These are phyloP conservation scores for Globisporangium camurandrum DNA, from an alignment of 352 stramenopile genomes.

Conservation along the genomic window DNA sequence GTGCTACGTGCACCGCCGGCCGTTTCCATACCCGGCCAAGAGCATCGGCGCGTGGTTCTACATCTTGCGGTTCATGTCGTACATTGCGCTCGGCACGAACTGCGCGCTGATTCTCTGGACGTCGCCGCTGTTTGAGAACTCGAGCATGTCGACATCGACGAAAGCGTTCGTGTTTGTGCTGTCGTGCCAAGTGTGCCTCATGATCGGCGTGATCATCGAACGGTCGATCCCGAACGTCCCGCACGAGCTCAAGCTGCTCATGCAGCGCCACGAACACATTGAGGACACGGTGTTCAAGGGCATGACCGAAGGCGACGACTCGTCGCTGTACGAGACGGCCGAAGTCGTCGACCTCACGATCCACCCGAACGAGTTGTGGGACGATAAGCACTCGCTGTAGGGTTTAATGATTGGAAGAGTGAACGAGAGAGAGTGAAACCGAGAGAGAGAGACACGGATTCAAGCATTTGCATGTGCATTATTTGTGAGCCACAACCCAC, in stretches of 20 bases:
- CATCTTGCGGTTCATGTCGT: constrained; percentile 77
- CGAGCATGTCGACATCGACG: constrained; percentile 21
- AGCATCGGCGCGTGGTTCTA: constrained; percentile 92
- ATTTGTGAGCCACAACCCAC: too few species aligned
- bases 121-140: constrained; percentile 55
- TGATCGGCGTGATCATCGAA: constrained; percentile 57
- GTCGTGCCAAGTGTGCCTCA: constrained; percentile 59
- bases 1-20: constrained; percentile 66
- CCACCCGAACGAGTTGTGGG: constrained; percentile 65
- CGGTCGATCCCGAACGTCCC: constrained; percentile 49
- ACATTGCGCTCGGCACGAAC: constrained; percentile 74
- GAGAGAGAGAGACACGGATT: neutral
- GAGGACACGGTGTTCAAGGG: constrained; percentile 74
- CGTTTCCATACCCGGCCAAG: constrained; percentile 71
- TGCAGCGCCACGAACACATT: constrained; percentile 63
- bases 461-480: neutral
- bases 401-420: neutral
- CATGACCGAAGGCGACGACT: constrained; percentile 53
- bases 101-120: constrained; percentile 74
- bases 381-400: constrained; percentile 23
- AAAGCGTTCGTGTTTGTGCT: constrained; percentile 68
- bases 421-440: neutral
- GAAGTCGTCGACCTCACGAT: constrained; percentile 69
- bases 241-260: constrained; percentile 42
- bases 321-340: constrained; percentile 61